Evolutionary conservation across 2,329 filamentous ascomycete genomes (phyloP).

Genomic region (Xylaria sp.): DNA sequence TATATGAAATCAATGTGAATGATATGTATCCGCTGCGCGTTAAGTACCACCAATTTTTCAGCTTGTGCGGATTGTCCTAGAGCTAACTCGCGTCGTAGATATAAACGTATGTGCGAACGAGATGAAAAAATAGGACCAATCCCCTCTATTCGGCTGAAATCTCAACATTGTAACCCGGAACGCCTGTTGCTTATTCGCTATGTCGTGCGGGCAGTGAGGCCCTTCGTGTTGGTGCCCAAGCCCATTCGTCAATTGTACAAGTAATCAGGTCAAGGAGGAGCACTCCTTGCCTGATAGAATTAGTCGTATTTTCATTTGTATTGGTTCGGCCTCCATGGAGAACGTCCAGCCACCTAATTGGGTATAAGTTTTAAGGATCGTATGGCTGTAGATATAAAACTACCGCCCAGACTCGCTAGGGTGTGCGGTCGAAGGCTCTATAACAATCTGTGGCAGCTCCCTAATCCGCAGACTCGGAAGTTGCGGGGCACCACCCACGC

Average conservation of each 20-base stretch:
- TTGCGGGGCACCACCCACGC: constrained; percentile 57
- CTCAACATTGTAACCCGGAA: constrained; percentile 20
- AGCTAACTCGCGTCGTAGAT: not conserved
- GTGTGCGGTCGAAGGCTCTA: constrained; percentile 63
- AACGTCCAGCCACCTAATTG: not conserved
- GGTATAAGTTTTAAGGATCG: not conserved
- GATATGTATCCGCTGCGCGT: constrained; percentile 16
- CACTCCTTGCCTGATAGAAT: not conserved
- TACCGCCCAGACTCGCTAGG: constrained; percentile 42
- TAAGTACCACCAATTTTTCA: constrained; percentile 27
- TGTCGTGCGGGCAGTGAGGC: constrained; percentile 3
- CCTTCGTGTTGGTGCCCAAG: not conserved
- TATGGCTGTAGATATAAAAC: not conserved
- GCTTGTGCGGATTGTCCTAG: constrained; percentile 37
- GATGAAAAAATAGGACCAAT: not conserved
- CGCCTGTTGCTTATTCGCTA: constrained; percentile 22
- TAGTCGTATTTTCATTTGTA: constrained; percentile 4
- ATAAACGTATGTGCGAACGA: not conserved
- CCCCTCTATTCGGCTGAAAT: constrained; percentile 17
- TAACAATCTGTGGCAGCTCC: constrained; percentile 66
- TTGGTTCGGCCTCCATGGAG: not conserved
- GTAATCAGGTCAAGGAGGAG: not conserved
- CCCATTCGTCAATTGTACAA: constrained; percentile 28
- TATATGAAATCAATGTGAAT: constrained; percentile 16
- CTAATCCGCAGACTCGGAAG: constrained; percentile 64